Conservation (phyloP, 2,329 filamentous ascomycete genomes). For the Fusarium verrucosum region DNA sequence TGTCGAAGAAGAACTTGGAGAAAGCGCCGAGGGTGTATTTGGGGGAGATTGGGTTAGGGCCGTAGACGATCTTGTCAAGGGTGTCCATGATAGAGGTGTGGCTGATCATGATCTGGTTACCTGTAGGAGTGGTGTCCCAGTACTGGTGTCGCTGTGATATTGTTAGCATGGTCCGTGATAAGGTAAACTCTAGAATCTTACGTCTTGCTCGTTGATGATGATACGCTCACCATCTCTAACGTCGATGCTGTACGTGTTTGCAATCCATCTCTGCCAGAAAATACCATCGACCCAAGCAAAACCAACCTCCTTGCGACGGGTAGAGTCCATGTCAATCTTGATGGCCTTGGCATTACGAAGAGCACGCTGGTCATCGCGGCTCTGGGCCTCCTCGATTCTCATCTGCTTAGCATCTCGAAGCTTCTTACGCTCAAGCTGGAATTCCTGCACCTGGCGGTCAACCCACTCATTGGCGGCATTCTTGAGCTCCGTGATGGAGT, state of each 20-base stretch:
- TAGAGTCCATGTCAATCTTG: conserved; percentile 87
- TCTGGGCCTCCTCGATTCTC: conserved; percentile 94
- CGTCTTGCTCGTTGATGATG: conserved; percentile 96
- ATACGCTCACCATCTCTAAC: conserved; percentile 88
- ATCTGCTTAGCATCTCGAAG: conserved; percentile 93
- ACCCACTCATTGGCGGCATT: conserved; percentile 97
- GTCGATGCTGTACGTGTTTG: conserved; percentile 93
- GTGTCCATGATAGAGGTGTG: conserved; percentile 93
- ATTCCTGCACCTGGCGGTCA: conserved; percentile 91
- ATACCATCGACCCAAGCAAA: conserved; percentile 98
- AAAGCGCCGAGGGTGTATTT: conserved; percentile 81
- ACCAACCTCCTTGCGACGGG: conserved; percentile 85
- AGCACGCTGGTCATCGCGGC: conserved; percentile 88
- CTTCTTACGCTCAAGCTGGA: conserved; percentile 93
- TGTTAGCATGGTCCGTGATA: conserved; percentile 46
- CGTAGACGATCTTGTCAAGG: conserved; percentile 73
- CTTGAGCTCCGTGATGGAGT: conserved; percentile 89
- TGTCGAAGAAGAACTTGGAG: conserved; percentile 75
- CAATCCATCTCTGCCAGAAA: conserved; percentile 98
- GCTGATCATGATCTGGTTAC: conserved; percentile 87
- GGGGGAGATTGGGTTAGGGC: conserved; percentile 74
- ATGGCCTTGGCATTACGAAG: conserved; percentile 89
- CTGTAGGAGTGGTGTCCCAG: conserved; percentile 92
- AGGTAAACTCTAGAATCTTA: conserved; percentile 61
- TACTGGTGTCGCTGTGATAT: conserved; percentile 80